Evolutionary conservation across 768 basidiomycete genomes (phyloP), one percentile per base, ranked within the genome.

Genomic region (Lyophyllum semitale): DNA sequence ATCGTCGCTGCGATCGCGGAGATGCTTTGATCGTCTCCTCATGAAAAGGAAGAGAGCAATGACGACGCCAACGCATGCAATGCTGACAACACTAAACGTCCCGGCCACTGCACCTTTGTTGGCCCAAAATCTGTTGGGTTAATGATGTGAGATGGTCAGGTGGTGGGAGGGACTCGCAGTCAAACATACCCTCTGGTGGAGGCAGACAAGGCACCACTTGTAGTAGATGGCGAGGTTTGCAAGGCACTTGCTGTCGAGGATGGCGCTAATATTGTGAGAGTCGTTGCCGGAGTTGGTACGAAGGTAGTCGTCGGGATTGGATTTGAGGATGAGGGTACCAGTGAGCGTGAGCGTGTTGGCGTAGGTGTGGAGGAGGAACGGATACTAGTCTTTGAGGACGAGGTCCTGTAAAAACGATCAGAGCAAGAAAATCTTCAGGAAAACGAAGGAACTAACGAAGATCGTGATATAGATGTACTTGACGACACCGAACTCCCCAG

Each of bases 21-120:
- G 57, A 15, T 57, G 54, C 11, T 61, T 55, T 37, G 56, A 66
- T 30, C 66, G 69, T 43, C 60, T 66, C 49, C 63, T 71, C 50
- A 66, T 58, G 20, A 59, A 53, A 25, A 71, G 58, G 17, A 68
- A n/a, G 33, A 66, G 53, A 15, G 66, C 60, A n/a, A 63, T 62
- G 22, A 62, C 32, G 8, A 66, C 37, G 9, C 63, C 72, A 37
- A 70, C 30, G 15, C 63, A 40, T 25, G 72, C 56, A 47, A 77
- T 54, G 45, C 67, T 53, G 23, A 69, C 64, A 18, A 70, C 59
- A 12, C 68, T 65, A 50, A 74, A 77, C 18, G 67, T 70, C 20
- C 68, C 73, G 4, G 71, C 71, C 15, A 77, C 69, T 11, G 71
- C 70, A n/a, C 61, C 68, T 59, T 72, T 75, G 53, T 73, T 74